A percentile compares a stretch with the other conserved stretches of the same genome.
Evolutionary conservation across 495 filamentous ascomycete genomes (phyloP).

Genomic region (Annulohypoxylon bovei): DNA sequence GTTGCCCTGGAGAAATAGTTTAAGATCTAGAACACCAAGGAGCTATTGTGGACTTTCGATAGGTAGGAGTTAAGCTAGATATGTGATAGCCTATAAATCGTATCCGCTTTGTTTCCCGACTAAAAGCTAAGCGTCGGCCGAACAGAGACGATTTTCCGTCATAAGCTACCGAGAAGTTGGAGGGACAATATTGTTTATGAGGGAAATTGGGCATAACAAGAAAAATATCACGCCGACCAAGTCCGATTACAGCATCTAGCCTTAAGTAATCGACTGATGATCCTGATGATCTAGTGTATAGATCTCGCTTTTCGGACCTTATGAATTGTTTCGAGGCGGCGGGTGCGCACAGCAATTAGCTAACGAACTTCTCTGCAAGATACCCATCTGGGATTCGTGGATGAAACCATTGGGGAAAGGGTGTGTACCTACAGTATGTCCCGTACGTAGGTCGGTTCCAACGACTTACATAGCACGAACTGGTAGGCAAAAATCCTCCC

Average conservation of each 20-base stretch:
- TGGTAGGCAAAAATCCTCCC: slow-evolving; percentile 25
- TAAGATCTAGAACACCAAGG: slow-evolving; percentile 20
- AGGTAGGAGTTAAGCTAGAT: slow-evolving; percentile 24
- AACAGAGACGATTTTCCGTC: slow-evolving; percentile 27
- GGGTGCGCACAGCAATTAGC: slow-evolving; percentile 15
- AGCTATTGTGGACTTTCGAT: slow-evolving; percentile 20
- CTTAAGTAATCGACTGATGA: slow-evolving; percentile 13
- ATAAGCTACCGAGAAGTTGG: slow-evolving; percentile 32
- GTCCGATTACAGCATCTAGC: slow-evolving; percentile 17
- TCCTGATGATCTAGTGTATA: slow-evolving; percentile 9
- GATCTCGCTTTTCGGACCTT: slow-evolving; percentile 32
- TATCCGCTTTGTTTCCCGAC: slow-evolving; percentile 19
- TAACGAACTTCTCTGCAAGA: slow-evolving; percentile 19
- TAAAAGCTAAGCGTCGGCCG: slow-evolving; percentile 31
- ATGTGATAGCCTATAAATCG: slow-evolving; percentile 26
- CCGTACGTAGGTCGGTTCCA: not conserved
- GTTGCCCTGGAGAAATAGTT: slow-evolving; percentile 13
- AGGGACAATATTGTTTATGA: slow-evolving; percentile 19
- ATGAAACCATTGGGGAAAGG: slow-evolving; percentile 23
- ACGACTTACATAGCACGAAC: slow-evolving; percentile 17
- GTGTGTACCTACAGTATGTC: slow-evolving; percentile 8
- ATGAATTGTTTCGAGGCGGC: slow-evolving; percentile 15
- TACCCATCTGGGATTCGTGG: slow-evolving; percentile 24
- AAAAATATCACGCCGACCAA: slow-evolving; percentile 23
- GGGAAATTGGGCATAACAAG: slow-evolving; percentile 33